Evolutionary conservation across 768 basidiomycete genomes (phyloP).

Genomic region (Psilocybe tampanensis): DNA sequence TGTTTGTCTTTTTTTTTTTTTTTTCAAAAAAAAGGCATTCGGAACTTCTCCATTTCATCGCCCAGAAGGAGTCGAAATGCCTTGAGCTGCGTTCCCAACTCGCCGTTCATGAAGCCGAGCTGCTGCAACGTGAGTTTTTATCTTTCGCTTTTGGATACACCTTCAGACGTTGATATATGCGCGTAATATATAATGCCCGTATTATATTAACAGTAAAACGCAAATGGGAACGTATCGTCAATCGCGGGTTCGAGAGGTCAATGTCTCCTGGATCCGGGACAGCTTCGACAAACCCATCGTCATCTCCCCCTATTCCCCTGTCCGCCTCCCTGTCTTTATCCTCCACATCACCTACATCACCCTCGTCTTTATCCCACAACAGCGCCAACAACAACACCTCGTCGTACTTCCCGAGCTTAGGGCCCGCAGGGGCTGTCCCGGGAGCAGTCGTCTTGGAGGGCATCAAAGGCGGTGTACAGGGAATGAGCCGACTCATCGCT

Average conservation of each 20-base stretch:
- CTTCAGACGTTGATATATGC: no score
- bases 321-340: not conserved
- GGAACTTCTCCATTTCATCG: constrained; percentile 81
- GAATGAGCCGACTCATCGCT: constrained; percentile 56
- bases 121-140: constrained; percentile 53
- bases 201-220: constrained; percentile 84
- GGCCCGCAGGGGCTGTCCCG: constrained; percentile 21
- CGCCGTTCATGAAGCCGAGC: constrained; percentile 69
- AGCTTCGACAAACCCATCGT: not conserved
- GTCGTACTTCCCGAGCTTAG: constrained; percentile 1
- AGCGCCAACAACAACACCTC: constrained; percentile 7
- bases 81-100: constrained; percentile 81
- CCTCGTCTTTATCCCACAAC: constrained; percentile 1
- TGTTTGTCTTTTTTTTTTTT: no score
- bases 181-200: no score
- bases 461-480: constrained; percentile 67
- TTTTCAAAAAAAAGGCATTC: no score
- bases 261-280: constrained; percentile 16
- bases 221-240: constrained; percentile 83
- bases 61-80: constrained; percentile 84
- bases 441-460: constrained; percentile 51
- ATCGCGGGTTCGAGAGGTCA: constrained; percentile 53
- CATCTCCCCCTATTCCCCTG: constrained; percentile 11
- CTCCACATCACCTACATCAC: not conserved
- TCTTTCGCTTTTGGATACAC: no score